Base-by-base conservation (phyloP, 768 basidiomycete species). In the Phlegmacium glaucopus region DNA sequence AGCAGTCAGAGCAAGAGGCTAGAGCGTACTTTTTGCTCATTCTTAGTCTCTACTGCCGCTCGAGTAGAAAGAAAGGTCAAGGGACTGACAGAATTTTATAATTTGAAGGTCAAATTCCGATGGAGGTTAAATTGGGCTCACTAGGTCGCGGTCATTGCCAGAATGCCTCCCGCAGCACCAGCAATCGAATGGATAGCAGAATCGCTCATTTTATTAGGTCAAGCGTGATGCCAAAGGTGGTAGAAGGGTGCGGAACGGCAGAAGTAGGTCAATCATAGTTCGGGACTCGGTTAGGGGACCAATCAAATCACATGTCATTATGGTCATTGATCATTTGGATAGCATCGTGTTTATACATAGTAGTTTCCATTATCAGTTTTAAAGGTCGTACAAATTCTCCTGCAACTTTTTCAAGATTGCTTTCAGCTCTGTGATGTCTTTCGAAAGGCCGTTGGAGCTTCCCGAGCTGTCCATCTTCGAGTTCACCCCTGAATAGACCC, bases 121-220 rank as follows among this genome's bases (percentile, higher is more conserved):
- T 39, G 47, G 43, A 47, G 44, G 26, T 27, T 28, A 47, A 50
- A 27, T 32, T 34, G 32, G 30, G 30, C 35, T 18, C 54, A 87
- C 93, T 91, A 91, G 45, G 89, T 93, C 29, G 76, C 82, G n/a
- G 80, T 78, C 94, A 98, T 96, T 17, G 95, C 92, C 16, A 76
- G 65, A 58, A 95, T 86, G 18, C 95, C 95, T 40, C 92, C 94
- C 1, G 85, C 80, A 13, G 93, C 92, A 10, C 96, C 96, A 13
- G 94, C 90, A 10, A 89, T 59, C 30, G 94, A 80, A 57, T 97
- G 93, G 25, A 96, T 86, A 11, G 82, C 68, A 40, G 90, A 91
- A 66, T 97, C 90, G 50, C 75, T 79, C 79, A 84, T 82, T 37
- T 42, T 64, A 28, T 28, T 46, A 25, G 34, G 25, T 22, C 39